Conservation (phyloP, 768 basidiomycete species). For the Suillus variegatus region DNA sequence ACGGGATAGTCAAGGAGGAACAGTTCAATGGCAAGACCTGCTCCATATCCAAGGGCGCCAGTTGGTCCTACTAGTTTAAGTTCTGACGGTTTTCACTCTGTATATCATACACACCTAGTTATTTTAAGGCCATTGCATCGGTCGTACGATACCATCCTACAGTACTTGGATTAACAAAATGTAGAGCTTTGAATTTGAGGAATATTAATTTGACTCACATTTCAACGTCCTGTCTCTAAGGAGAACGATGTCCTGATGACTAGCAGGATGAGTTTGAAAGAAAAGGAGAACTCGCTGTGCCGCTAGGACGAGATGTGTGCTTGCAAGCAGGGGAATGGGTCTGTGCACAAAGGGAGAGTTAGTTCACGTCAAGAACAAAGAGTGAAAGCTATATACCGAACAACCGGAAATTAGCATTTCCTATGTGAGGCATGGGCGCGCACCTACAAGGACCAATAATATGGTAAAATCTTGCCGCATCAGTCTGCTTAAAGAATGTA, state of each 20-base stretch:
- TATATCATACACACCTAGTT: conserved; percentile 4
- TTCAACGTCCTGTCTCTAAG: not conserved
- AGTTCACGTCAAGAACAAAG: conserved; percentile 5
- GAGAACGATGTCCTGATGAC: not conserved
- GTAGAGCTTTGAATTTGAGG: not conserved
- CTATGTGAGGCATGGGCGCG: conserved; percentile 10
- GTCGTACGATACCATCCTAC: not conserved
- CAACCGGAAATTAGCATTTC: conserved; percentile 29
- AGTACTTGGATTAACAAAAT: not conserved
- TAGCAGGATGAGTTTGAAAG: not conserved
- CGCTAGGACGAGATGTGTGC: not conserved
- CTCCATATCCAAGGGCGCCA: conserved; percentile 33
- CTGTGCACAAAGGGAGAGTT: not conserved
- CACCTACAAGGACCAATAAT: conserved; percentile 20
- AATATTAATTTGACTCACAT: not conserved
- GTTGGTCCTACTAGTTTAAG: conserved; percentile 32
- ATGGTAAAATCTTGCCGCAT: not conserved
- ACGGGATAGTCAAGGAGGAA: conserved; percentile 53
- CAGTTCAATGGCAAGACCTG: conserved; percentile 63
- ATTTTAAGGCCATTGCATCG: conserved; percentile 3
- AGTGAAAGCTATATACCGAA: conserved; percentile 29
- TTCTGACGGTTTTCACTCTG: not conserved
- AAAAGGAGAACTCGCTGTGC: not conserved
- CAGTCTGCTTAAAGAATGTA: not conserved
- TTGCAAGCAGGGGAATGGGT: not conserved